Base-by-base conservation (phyloP, 2,329 filamentous ascomycete genomes). In the Malbranchea zuffiana region DNA sequence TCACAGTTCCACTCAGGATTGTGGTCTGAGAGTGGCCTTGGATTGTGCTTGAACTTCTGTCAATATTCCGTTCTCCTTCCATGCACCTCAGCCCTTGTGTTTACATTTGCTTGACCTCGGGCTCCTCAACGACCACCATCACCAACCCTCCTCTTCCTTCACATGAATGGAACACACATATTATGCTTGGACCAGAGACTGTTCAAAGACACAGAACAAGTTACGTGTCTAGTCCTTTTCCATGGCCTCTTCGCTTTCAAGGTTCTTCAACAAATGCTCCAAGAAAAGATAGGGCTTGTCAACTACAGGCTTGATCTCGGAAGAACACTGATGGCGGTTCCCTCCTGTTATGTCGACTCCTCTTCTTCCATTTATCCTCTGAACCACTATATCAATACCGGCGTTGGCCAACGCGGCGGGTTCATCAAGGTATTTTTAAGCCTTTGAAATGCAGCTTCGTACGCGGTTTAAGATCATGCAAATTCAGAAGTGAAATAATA, bases 271-370 rank as follows among this genome's bases (percentile, higher is more conserved):
- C 79, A 77, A 41, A 61, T 59, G 0, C 55, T 82, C 0, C 51
- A 56, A 0, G 55, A 68, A 8, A 81, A 80, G 46, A 59, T 76
- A 1, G 82, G 72, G 72, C 55, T 70, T 2, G 77, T 82, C 0
- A 68, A 80, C 40, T 83, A 76, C 41, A 78, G 78, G 0, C 57
- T 71, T 0, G 67, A 75, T 46, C 40, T 47, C 0, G 66, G 63
- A 0, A 78, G 75, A 66, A 62, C 69, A 0, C 58, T 51, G 32
- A 61, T 80, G 0, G 69, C 71, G 0, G 72, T 81, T 0, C 77
- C 75, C 0, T 81, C 68, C 43, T 61, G 63, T 6, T 73, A 72
- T 0, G 80, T 79, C 38, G 74, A 75, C 34, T 65, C 44, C 3
- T 75, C 74, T 0, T 59, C 69, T 0, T 51, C 61, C 0, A 60